Evolutionary conservation across 768 basidiomycete species (phyloP), one percentile per base, ranked within the genome.

Genomic region (Termitomyces titanicus): DNA sequence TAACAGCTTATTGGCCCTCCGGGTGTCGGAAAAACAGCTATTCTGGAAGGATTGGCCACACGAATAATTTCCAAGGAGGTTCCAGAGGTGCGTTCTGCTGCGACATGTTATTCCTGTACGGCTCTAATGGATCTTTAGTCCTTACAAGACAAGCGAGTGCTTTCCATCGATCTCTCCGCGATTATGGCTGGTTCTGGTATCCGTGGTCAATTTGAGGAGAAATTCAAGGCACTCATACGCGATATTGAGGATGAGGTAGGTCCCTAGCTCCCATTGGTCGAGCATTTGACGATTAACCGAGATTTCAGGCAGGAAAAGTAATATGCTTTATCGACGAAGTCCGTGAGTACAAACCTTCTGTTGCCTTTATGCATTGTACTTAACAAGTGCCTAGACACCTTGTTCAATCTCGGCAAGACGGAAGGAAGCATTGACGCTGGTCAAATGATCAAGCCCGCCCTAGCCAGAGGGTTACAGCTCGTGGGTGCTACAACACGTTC

Each of bases 241-340:
- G 94, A 97, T 64, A 95, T 97, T 54, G 92, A 94, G 66, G 89
- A 85, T 12, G 89, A 92, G 74, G 84, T 79, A 51, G 45, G 76
- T 34, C 39, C 63, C 69, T 27, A 1, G 7, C 46, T 34, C 22
- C 13, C 57, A n/a, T 20, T 17, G n/a, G 22, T 0, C 27, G 67
- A 27, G 10, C 17, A 48, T 60, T 53, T 48, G 18, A 17, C 24
- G 51, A 22, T 22, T 47, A 7, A 20, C 24, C 20, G 40, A 47
- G 24, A 25, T 33, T 57, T 18, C 47, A 84, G 83, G 78, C 80
- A 3, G 86, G 89, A 18, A 84, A 88, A 42, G 85, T 93, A 8
- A 95, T 95, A 35, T 93, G 90, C 65, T 96, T 96, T 71, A 94
- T 96, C 51, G 94, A 95, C 62, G 93, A 96, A 83, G 85, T 96